Evolutionary conservation across 2,329 filamentous ascomycete genomes (phyloP).

Genomic region (Lachnellula willkommii): DNA sequence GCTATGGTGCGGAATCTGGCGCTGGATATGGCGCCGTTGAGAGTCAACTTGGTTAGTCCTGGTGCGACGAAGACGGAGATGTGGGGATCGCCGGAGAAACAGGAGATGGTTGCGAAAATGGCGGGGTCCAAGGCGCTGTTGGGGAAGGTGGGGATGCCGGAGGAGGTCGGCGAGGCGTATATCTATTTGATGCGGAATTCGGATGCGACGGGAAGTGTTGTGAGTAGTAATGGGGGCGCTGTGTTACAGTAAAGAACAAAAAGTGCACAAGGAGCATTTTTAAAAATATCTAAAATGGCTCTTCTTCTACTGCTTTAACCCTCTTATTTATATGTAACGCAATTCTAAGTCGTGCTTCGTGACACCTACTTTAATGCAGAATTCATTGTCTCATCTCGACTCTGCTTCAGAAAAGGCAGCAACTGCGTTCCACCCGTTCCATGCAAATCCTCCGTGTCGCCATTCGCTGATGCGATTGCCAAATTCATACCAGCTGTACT

Average conservation of each 20-base stretch:
- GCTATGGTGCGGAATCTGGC: conserved; percentile 51
- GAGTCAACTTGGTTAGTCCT: conserved; percentile 57
- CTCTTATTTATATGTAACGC: no score
- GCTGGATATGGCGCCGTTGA: conserved; percentile 54
- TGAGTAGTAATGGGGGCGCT: conserved; percentile 10
- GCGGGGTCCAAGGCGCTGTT: conserved; percentile 9
- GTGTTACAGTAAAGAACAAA: not conserved
- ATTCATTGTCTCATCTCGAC: conserved; percentile 72
- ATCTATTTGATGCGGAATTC: not conserved
- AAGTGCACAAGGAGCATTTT: no score
- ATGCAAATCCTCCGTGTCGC: conserved; percentile 44
- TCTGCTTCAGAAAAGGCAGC: conserved; percentile 85
- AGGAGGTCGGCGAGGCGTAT: not conserved
- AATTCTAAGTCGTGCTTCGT: not conserved
- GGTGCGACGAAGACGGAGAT: conserved; percentile 48
- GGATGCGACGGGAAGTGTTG: conserved; percentile 27
- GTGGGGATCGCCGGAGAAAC: conserved; percentile 28
- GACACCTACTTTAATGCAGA: conserved; percentile 10
- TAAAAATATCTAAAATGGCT: no score
- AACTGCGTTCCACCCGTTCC: conserved; percentile 85
- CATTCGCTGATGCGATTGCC: conserved; percentile 28
- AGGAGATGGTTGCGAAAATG: conserved; percentile 20
- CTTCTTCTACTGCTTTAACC: no score
- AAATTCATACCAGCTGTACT: conserved; percentile 41
- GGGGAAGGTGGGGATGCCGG: not conserved